Percentiles rank a stretch among this genome's conserved stretches.
Conservation (phyloP, 2,329 filamentous ascomycete species). For the Xylariaceae sp. region DNA sequence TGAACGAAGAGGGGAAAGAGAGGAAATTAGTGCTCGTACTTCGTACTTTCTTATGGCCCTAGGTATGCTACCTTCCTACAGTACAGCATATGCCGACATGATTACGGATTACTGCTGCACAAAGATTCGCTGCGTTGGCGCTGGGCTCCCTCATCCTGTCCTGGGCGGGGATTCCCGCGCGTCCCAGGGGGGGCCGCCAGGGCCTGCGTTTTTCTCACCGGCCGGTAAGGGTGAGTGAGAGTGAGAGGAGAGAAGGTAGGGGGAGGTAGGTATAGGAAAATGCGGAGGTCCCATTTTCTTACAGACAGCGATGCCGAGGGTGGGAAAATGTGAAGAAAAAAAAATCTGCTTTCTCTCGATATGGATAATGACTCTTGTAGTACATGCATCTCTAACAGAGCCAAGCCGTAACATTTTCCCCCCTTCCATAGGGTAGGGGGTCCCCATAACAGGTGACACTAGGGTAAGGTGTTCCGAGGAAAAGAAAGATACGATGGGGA, state of each 20-base stretch:
- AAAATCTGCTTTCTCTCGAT: not conserved
- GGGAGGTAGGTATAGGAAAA: not conserved
- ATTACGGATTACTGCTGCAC: constrained; percentile 4
- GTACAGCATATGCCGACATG: not conserved
- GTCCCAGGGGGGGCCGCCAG: not conserved
- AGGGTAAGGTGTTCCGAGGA: not conserved
- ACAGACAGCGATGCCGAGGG: too few relatives aligned
- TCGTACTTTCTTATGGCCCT: too few relatives aligned
- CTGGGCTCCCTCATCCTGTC: not conserved
- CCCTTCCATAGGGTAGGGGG: not conserved
- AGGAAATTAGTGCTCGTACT: not conserved
- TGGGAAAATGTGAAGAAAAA: not conserved
- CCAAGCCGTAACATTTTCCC: not conserved
- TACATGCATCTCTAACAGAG: not conserved
- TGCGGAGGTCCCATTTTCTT: not conserved
- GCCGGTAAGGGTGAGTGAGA: not conserved
- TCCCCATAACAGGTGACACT: not conserved
- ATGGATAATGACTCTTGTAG: not conserved
- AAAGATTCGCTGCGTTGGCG: constrained; percentile 16
- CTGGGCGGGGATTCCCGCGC: constrained; percentile 2
- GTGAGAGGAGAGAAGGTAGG: not conserved
- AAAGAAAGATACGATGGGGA: not conserved
- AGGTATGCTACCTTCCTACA: too few relatives aligned
- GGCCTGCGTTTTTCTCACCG: not conserved
- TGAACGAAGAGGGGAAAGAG: not conserved